Conservation (phyloP, 768 basidiomycete species). For the Hericium alpestre region DNA sequence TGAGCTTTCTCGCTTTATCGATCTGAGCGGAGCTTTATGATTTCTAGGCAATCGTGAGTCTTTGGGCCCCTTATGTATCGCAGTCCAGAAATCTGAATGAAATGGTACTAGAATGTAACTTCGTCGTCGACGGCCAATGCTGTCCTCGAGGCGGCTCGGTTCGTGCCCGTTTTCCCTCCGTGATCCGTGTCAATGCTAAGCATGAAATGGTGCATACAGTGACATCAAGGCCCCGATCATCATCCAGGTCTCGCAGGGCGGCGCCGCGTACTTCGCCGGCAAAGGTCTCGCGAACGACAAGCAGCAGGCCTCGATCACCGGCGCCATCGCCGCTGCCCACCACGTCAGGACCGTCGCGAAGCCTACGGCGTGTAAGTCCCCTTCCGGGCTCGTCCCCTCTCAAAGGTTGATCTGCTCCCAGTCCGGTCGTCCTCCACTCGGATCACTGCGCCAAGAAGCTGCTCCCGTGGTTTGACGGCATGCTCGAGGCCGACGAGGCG, state of each 20-base stretch:
- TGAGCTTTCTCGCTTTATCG: not conserved
- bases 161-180: constrained; percentile 6
- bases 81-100: not conserved
- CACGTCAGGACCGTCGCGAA: constrained; percentile 84
- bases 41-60: constrained; percentile 67
- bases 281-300: constrained; percentile 93
- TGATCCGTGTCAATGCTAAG: not conserved
- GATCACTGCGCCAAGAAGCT: constrained; percentile 99
- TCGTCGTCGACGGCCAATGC: constrained; percentile 94
- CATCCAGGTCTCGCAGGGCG: constrained; percentile 95
- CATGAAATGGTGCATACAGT: constrained; percentile 25
- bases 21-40: constrained; percentile 3
- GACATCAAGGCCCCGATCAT: constrained; percentile 98
- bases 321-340: constrained; percentile 85
- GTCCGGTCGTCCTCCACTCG: constrained; percentile 93
- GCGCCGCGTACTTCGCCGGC: constrained; percentile 90
- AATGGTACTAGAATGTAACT: constrained; percentile 69
- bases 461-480: constrained; percentile 97
- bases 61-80: constrained; percentile 4
- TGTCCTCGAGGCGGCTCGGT: constrained; percentile 92
- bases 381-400: not conserved
- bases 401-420: constrained; percentile 19
- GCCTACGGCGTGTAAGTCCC: constrained; percentile 80
- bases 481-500: constrained; percentile 92
- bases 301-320: constrained; percentile 90